A percentile compares a stretch with the other conserved stretches of the same genome.
phyloP scores from a whole-genome alignment of 2,329 filamentous ascomycete genomes.

The Aspergillus texensis region DNA sequence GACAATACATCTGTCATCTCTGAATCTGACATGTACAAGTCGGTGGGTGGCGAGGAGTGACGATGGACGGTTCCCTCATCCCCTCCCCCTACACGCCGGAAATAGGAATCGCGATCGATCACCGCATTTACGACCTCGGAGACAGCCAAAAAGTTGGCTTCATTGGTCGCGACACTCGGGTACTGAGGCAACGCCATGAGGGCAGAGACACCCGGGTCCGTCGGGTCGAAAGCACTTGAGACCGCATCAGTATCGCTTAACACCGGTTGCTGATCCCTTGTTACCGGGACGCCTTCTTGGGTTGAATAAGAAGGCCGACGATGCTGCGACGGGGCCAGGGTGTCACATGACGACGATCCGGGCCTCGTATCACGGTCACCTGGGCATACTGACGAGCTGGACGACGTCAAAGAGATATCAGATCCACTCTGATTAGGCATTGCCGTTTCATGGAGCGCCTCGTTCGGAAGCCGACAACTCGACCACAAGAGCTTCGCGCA shows the following conservation, averaged over 20 bases:
- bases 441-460: constrained; percentile 5
- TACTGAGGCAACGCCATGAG: constrained; percentile 34
- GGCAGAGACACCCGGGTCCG: constrained; percentile 29
- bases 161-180: constrained; percentile 24
- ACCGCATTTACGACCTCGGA: constrained; percentile 35
- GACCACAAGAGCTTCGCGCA: constrained; percentile 11
- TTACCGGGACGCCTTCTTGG: constrained; percentile 5
- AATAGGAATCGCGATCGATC: constrained; percentile 16
- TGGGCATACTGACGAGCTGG: constrained; percentile 12
- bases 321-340: not conserved
- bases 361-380: constrained; percentile 13
- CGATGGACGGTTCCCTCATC: not conserved
- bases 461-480: constrained; percentile 14
- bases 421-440: constrained; percentile 20
- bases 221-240: constrained; percentile 10
- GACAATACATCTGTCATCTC: constrained; percentile 27
- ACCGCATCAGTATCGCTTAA: not conserved
- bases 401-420: constrained; percentile 15
- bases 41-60: constrained; percentile 18
- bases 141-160: constrained; percentile 23
- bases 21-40: constrained; percentile 27
- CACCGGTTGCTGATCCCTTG: not conserved
- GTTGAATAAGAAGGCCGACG: constrained; percentile 8
- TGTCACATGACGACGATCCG: constrained; percentile 17
- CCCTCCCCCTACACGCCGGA: constrained; percentile 4